Evolutionary conservation across 2,329 filamentous ascomycete genomes (phyloP), one percentile per base, ranked within the genome.

Genomic region (Penicillium sp.): DNA sequence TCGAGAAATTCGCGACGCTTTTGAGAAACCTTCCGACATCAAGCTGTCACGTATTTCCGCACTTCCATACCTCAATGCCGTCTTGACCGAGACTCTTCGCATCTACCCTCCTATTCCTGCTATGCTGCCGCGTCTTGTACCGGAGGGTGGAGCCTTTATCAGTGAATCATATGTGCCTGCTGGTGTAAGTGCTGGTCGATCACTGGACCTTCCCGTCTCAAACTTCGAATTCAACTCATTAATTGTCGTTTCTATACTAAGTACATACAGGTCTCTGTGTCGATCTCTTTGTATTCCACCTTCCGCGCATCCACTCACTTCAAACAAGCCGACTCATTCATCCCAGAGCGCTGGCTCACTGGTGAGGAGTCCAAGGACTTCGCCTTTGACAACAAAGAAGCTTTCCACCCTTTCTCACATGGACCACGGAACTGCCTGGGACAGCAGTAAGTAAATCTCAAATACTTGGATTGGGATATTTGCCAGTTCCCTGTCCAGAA

Each of bases 351-450:
- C 13, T 75, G 72, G 72, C 52, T 75, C 3, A 8, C 47, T 4
- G 58, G 61, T 6, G 53, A 50, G 1, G 59, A 60, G 25, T 51
- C 49, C 13, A 23, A 37, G 11, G 25, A 50, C n/a, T 75, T 70
- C 44, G 51, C 37, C 2, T 52, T 54, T 5, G 77, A 79, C 44
- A 72, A 71, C 10, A 62, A 65, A 19, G 69, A 70, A 1, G 62
- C 58, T 0, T 58, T 74, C 13, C 69, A 72, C 39, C 69, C 73
- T 2, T 73, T 71, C 44, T 66, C 64, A 2, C 62, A 64, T 33
- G 72, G 72, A 1, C 67, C 69, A 11, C 62, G 67, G 4, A 68
- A 67, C 23, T 75, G 72, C 50, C 59, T 73, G 2, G 72, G 69
- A 29, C 62, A 62, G 50, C 58, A 66, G 63, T 66, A 58, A 63